Percentiles rank a stretch among this genome's conserved stretches.
Evolutionary conservation across 148 eudicot species (phyloP).

Genomic region (Rhododendron ferrugineum): DNA sequence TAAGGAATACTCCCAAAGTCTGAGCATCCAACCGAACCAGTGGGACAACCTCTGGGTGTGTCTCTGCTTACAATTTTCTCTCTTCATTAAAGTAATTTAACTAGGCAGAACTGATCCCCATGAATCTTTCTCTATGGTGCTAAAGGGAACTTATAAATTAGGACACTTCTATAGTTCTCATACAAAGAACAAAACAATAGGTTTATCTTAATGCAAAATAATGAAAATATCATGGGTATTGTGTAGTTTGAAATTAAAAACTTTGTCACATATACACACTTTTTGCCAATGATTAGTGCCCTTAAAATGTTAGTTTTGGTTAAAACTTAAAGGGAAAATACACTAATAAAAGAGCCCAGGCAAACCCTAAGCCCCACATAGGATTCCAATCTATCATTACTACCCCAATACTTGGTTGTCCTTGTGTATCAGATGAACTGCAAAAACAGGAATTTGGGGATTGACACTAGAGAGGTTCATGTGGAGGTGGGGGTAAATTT

Average conservation of each 20-base stretch:
- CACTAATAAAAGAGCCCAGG: too few species aligned
- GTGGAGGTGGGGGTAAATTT: not conserved
- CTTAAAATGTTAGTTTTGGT: not conserved
- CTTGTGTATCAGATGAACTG: not conserved
- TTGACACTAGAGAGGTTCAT: not conserved
- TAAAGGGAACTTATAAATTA: not conserved
- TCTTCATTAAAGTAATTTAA: not conserved
- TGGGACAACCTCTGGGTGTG: too few species aligned
- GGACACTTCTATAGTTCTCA: not conserved
- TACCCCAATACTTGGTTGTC: conserved; percentile 13
- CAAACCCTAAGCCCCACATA: conserved; percentile 20
- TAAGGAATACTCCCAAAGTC: too few species aligned
- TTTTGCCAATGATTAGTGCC: not conserved
- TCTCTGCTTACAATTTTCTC: not conserved
- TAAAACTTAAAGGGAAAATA: not conserved
- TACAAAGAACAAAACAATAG: not conserved
- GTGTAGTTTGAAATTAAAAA: not conserved
- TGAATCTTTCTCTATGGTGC: not conserved
- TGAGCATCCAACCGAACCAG: too few species aligned
- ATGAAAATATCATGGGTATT: not conserved
- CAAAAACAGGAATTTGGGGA: conserved; percentile 12
- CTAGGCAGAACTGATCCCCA: conserved; percentile 7
- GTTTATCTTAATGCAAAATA: not conserved
- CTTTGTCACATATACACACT: not conserved
- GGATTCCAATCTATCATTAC: conserved; percentile 20